Evolutionary conservation across 306 rosid species (phyloP), one percentile per base, ranked within the genome.

Genomic region (Adenanthera pavonina): DNA sequence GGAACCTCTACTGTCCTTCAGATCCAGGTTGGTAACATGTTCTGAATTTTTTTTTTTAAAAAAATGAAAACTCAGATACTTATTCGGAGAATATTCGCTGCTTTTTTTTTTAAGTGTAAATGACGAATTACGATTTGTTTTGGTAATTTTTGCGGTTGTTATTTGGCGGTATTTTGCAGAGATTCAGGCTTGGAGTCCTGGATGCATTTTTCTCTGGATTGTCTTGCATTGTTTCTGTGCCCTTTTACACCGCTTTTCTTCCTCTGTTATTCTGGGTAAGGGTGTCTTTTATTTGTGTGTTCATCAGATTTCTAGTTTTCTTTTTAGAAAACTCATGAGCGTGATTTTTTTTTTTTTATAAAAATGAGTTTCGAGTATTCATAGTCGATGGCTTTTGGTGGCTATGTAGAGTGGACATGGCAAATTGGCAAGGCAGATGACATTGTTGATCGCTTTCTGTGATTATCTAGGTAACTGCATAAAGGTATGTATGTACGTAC

Each of bases 241-340:
- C 99, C 16, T 95, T 95, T 77, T 95, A 95, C 89, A 95, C 98
- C 71, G 97, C 92, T 60, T 95, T 95, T 91, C 97, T 95, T 69
- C 99, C 99, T 84, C 80, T 93, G 76, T 83, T 95, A 19, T 95
- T 92, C 85, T 95, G 99, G 99, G 98, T 93, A 85, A 52, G 91
- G 43, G 19, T 59, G 15, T 11, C 19, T 9, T 73, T 47, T 20
- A 17, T 56, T 30, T 8, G 8, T 44, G 53, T 14, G 14, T 38
- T 66, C 14, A 0, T 25, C 38, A 20, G 44, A 17, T 9, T 19
- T 40, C 19, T 43, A 13, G 35, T 44, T 19, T 6, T 14, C 7
- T 16, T 66, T 66, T 67, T 7, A 20, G 11, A 14, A 30, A 9
- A 9, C 54, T 52, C 30, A 14, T 25, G 17, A 12, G 33, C 13